These are phyloP conservation scores for Vigna trinervia DNA, from an alignment of 306 rosid genomes.

Conservation along the genomic window DNA sequence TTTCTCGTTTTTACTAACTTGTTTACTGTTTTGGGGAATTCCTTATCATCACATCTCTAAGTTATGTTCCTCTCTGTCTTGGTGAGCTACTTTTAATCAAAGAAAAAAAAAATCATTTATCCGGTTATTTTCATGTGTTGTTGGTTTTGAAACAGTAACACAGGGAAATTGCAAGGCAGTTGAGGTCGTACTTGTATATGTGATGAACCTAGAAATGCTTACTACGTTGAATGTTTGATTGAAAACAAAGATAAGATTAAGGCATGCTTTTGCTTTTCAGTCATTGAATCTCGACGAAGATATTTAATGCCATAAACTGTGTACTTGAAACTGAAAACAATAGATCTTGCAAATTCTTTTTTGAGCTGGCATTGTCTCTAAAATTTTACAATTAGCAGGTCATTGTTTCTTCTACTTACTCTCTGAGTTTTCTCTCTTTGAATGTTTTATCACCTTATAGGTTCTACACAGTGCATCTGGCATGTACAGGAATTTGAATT, in stretches of 20 bases:
- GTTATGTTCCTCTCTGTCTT: neutral
- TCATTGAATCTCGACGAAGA: neutral
- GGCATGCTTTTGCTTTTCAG: neutral
- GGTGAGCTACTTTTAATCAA: neutral
- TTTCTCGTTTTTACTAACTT: neutral
- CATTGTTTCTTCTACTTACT: constrained; percentile 24
- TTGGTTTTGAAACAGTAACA: constrained; percentile 14
- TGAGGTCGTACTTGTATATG: neutral
- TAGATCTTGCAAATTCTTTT: constrained; percentile 25
- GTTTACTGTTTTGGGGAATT: neutral
- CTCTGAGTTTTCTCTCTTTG: neutral
- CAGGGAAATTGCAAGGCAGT: constrained; percentile 4
- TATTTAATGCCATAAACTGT: constrained; percentile 7
- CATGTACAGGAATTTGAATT: constrained; percentile 88
- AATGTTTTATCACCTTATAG: constrained; percentile 51
- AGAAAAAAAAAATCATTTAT: neutral
- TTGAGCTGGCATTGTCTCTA: constrained; percentile 12
- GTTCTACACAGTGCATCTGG: constrained; percentile 82
- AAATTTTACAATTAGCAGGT: neutral
- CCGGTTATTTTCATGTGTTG: neutral
- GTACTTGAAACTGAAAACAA: constrained; percentile 1
- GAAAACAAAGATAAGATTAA: neutral
- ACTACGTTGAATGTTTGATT: neutral
- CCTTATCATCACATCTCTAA: no score
- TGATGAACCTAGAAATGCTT: neutral